Base-by-base conservation (phyloP, 202 grass and related monocot genomes). In the Eragrostis tef region DNA sequence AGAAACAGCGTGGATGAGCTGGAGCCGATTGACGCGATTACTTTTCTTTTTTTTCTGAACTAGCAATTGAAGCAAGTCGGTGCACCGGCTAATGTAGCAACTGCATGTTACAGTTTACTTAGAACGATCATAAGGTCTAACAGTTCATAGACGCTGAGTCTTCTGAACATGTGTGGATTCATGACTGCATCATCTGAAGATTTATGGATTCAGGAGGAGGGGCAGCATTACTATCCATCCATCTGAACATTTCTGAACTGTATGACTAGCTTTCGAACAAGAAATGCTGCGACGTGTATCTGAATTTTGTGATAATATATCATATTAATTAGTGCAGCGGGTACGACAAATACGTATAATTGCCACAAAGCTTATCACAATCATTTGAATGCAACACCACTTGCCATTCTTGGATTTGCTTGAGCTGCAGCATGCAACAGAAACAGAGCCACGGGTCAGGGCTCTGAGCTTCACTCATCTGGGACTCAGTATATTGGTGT, bases 1-100 rank as follows among this genome's bases (percentile, higher is more conserved):
- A 64, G 53, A 64, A 73, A 85, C 78, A 84, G 86, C 78, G 73
- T 73, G 83, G 79, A 86, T 89, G 87, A 78, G 83, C 83, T 89
- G 83, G 78, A 67, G 22, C 59, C 67, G 60, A 82, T 82, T 68
- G 60, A 78, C 56, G 50, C 43, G 24, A 44, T 72, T 56, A 60
- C 50, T 45, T 69, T 80, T 45, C 7, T 19, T 11, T 36, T 11
- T 36, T 54, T 43, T 42, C 5, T 58, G 58, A 79, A 75, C 39
- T 45, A 8, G 77, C 2, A 17, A 27, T 82, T 48, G 42, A 58
- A 61, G 17, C 70, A 50, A 51, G 78, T 82, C 66, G 73, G 83
- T 45, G 73, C 73, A 73, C 58, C 74, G 39, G 66, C 39, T 27
- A 78, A 58, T 64, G 61, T 57, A 43, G 11, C 64, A 29, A 7